Conservation (phyloP, 441 rosid genomes). For the Capsella rubella region DNA sequence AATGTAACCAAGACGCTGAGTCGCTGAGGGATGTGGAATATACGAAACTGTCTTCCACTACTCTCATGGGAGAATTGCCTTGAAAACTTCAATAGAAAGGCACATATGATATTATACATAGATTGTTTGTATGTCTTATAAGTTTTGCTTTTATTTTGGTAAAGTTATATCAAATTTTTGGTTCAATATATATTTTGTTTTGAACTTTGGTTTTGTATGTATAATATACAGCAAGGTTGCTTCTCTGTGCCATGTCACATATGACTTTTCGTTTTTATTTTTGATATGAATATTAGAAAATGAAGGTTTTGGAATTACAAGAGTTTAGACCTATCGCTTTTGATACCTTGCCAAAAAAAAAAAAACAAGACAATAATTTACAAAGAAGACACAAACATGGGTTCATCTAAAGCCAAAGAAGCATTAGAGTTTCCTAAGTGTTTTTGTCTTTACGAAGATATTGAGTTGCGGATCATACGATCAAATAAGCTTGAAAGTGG, state of each 20-base stretch:
- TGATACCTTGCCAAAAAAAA: too few relatives aligned
- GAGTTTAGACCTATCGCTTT: too few relatives aligned
- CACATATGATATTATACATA: too few relatives aligned
- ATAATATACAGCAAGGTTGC: too few relatives aligned
- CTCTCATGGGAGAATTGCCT: conserved; percentile 27
- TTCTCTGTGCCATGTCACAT: background rate
- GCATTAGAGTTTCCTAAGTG: background rate
- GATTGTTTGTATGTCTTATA: background rate
- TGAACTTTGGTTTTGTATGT: too few relatives aligned
- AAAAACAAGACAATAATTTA: too few relatives aligned
- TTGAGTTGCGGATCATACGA: background rate
- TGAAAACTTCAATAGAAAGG: background rate
- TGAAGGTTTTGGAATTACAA: too few relatives aligned
- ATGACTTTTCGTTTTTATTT: too few relatives aligned
- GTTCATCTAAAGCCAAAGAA: too few relatives aligned
- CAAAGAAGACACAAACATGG: too few relatives aligned
- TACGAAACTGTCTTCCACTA: conserved; percentile 41
- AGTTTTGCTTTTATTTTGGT: background rate
- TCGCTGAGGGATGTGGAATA: conserved; percentile 44
- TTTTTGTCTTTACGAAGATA: background rate
- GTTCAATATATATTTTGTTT: too few relatives aligned
- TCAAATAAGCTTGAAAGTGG: background rate
- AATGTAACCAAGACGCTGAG: conserved; percentile 55
- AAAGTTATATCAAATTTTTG: background rate
- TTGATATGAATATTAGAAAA: too few relatives aligned